phyloP scores from a whole-genome alignment of 176 grass and related monocot species.

The Phragmites australis region DNA sequence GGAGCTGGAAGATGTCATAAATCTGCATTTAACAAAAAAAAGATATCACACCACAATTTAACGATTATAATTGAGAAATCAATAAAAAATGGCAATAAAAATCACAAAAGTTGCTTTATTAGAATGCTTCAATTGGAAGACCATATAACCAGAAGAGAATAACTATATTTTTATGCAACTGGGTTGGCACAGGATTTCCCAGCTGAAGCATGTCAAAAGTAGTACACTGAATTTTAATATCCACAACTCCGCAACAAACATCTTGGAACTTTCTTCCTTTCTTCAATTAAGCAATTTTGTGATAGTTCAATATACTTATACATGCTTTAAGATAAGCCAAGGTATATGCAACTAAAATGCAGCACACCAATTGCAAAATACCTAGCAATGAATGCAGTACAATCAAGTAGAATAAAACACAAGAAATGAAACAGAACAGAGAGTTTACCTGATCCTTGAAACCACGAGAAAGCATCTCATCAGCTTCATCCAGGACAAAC shows the following conservation, averaged over 20 bases:
- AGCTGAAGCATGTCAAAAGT: background rate
- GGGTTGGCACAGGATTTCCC: background rate
- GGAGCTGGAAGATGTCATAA: constrained; percentile 93
- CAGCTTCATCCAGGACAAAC: constrained; percentile 95
- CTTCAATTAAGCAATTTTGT: background rate
- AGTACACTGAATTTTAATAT: background rate
- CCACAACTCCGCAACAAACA: background rate
- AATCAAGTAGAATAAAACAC: background rate
- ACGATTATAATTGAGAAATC: background rate
- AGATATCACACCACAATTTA: background rate
- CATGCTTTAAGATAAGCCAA: background rate
- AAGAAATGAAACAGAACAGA: background rate
- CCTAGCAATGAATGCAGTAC: background rate
- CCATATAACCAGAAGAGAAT: background rate
- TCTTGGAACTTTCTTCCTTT: background rate
- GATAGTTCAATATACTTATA: background rate
- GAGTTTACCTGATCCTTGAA: constrained; percentile 84
- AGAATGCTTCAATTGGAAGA: background rate
- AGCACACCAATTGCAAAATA: background rate
- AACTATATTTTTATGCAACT: background rate
- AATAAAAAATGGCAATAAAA: background rate
- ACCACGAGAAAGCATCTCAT: constrained; percentile 98
- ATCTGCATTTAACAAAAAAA: constrained; percentile 55
- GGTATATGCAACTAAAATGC: background rate
- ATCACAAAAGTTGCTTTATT: background rate